Evolutionary conservation across 192 early-diverging fungal species (phyloP), one percentile per base, ranked within the genome.

Genomic region (Funneliformis geosporum): DNA sequence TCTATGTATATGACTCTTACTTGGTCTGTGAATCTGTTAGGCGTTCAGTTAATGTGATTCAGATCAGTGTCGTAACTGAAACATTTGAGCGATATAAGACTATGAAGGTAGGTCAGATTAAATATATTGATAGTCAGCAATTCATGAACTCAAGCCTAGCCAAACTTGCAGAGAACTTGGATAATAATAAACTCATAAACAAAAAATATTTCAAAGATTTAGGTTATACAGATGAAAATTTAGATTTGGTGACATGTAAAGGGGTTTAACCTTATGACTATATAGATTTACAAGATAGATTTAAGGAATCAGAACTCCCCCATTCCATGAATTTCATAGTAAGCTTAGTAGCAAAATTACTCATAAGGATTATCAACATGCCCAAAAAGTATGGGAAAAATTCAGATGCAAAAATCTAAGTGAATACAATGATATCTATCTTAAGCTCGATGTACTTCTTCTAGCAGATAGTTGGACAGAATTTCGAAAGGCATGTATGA

Each of bases 341-440:
- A 61, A 8, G 8, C 60, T 61, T 61, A 9, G 5, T 12, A n/a
- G 60, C 9, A 61, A 61, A 61, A 61, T 61, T 3, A 25, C 60
- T 3, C 60, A 61, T 27, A 1, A 55, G 43, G 43, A 50, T 46
- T 73, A 73, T 73, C 2, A 73, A 0, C 47, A 28, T 46, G 71
- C 46, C 2, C 60, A 73, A 27, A 73, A 28, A n/a, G 43, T 73
- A n/a, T 73, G 71, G 71, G 7, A 55, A 8, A 7, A 42, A 28
- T 25, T 39, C 2, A 25, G 21, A 9, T 73, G 71, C 28, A 50
- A 73, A 7, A 73, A 23, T 50, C 43, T 73, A 33, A 46, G 71
- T 44, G 71, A 73, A 5, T 73, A 73, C 50, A 43, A 73, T 55
- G 71, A 73, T 73, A 21, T 73, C 4, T 73, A 73, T 50, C 46